Percentiles rank a stretch among this genome's conserved stretches.
Conservation (phyloP, 441 rosid species). For the Gossypium trilobum region DNA sequence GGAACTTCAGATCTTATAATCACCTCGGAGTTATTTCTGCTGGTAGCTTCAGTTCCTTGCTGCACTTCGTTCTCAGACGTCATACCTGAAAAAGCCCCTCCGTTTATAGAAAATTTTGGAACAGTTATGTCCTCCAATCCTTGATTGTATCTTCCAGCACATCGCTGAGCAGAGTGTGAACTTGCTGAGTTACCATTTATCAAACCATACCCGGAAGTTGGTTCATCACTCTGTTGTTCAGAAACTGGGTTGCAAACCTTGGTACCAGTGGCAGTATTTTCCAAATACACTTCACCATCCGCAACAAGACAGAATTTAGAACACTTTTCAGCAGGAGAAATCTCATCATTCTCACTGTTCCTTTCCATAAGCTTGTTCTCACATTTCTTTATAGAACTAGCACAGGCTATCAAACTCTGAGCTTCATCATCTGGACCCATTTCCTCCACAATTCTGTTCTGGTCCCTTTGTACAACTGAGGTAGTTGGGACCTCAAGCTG, state of each 20-base stretch:
- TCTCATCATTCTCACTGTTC: slow-evolving; percentile 19
- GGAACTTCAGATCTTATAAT: not conserved
- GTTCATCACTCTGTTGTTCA: slow-evolving; percentile 14
- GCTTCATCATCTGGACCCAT: slow-evolving; percentile 16
- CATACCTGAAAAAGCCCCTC: slow-evolving; percentile 19
- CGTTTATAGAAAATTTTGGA: slow-evolving; percentile 23
- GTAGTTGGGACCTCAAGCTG: slow-evolving; percentile 26
- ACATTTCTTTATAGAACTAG: slow-evolving; percentile 20
- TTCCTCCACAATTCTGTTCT: slow-evolving; percentile 18
- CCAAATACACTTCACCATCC: slow-evolving; percentile 19
- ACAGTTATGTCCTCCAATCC: slow-evolving; percentile 17
- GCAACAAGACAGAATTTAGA: slow-evolving; percentile 16
- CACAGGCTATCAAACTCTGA: slow-evolving; percentile 14
- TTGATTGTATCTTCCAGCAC: slow-evolving; percentile 10
- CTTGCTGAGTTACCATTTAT: slow-evolving; percentile 9
- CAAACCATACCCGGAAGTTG: slow-evolving; percentile 11
- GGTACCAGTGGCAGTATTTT: slow-evolving; percentile 1
- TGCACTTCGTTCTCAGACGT: slow-evolving; percentile 23
- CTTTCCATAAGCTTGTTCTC: slow-evolving; percentile 22
- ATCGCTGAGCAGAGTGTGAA: slow-evolving; percentile 11
- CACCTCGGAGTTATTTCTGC: slow-evolving; percentile 13
- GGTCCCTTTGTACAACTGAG: slow-evolving; percentile 23
- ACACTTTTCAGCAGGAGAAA: slow-evolving; percentile 14
- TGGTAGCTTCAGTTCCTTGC: slow-evolving; percentile 23
- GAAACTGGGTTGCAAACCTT: slow-evolving; percentile 23